phyloP scores from a whole-genome alignment of 2,329 filamentous ascomycete species.

The Botryotinia calthae region DNA sequence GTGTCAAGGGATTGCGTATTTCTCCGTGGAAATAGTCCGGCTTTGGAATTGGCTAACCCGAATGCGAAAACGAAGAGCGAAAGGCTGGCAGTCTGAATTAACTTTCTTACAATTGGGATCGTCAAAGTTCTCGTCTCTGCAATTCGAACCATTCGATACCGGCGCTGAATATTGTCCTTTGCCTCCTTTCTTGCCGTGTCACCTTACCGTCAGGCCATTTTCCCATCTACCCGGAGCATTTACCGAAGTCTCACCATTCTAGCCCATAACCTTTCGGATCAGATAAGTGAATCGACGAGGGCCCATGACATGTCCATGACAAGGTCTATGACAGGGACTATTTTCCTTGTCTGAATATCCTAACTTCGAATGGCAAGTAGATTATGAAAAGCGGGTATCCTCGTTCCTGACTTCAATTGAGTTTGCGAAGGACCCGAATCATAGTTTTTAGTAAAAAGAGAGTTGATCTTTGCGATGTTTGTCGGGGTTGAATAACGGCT shows the following conservation, averaged over 20 bases:
- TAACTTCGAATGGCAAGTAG: neutral
- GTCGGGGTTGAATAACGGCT: neutral
- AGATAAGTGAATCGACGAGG: constrained; percentile 5
- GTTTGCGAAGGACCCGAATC: neutral
- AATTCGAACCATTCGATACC: neutral
- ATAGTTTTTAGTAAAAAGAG: neutral
- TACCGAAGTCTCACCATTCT: neutral
- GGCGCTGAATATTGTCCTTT: neutral
- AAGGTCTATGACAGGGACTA: neutral
- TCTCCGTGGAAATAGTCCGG: neutral
- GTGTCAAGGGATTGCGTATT: neutral
- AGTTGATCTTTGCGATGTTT: neutral
- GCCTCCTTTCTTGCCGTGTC: neutral
- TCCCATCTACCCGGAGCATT: neutral
- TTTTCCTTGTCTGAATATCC: neutral
- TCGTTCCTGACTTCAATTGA: neutral
- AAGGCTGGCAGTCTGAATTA: neutral
- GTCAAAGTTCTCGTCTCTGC: neutral
- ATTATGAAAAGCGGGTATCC: neutral
- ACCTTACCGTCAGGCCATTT: neutral
- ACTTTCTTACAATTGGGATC: neutral
- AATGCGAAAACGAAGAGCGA: neutral
- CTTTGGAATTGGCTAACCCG: neutral
- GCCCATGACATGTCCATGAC: neutral
- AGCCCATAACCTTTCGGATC: neutral